These are phyloP conservation scores for Elsinoe ampelina DNA, from an alignment of 2,329 filamentous ascomycete species.

Conservation along the genomic window DNA sequence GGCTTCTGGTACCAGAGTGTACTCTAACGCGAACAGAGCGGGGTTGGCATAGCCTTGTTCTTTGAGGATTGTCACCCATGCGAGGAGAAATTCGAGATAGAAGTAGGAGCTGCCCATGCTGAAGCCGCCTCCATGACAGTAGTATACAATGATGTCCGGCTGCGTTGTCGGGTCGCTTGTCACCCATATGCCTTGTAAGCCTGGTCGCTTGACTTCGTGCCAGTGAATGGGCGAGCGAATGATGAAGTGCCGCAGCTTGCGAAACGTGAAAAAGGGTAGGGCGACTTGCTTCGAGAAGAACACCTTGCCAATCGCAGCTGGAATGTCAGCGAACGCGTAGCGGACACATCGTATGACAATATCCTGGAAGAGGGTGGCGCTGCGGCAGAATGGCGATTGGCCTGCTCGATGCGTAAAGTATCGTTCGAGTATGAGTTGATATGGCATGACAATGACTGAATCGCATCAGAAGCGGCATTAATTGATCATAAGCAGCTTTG, in stretches of 20 bases:
- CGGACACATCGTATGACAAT: slow-evolving; percentile 67
- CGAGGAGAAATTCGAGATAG: slow-evolving; percentile 73
- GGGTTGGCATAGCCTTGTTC: slow-evolving; percentile 62
- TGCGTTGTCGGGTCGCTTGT: slow-evolving; percentile 48
- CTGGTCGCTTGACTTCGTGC: slow-evolving; percentile 43
- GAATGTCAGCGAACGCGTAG: slow-evolving; percentile 66
- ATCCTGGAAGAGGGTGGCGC: slow-evolving; percentile 66
- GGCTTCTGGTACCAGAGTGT: slow-evolving; percentile 67
- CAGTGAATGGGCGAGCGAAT: slow-evolving; percentile 54
- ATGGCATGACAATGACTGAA: slow-evolving; percentile 51
- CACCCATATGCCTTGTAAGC: slow-evolving; percentile 57
- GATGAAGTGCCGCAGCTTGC: slow-evolving; percentile 65
- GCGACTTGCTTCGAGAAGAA: slow-evolving; percentile 70
- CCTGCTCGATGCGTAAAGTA: slow-evolving; percentile 39
- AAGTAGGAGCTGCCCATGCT: slow-evolving; percentile 75
- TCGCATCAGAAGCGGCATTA: neutral
- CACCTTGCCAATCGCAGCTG: slow-evolving; percentile 57
- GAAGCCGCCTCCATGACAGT: slow-evolving; percentile 76
- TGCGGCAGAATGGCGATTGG: slow-evolving; percentile 55
- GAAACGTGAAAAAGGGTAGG: slow-evolving; percentile 64
- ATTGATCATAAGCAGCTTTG: neutral
- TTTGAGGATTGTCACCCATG: slow-evolving; percentile 58
- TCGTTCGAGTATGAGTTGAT: slow-evolving; percentile 49
- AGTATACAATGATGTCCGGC: slow-evolving; percentile 73
- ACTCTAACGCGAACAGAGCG: slow-evolving; percentile 69